Conservation (phyloP, 306 rosid species). For the Castanea mollissima region DNA sequence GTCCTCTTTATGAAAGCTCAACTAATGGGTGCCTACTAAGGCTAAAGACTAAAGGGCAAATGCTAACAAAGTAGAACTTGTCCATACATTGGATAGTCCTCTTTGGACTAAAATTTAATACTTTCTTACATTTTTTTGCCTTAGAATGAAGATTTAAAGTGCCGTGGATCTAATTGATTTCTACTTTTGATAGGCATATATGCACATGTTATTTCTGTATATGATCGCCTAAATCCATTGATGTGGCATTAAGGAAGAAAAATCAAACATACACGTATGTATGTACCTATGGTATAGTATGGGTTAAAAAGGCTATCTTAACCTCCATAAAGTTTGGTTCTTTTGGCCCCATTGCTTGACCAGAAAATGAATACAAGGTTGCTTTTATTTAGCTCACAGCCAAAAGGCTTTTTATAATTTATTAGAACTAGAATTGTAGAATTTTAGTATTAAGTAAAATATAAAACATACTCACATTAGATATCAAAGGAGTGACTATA, state of each 20-base stretch:
- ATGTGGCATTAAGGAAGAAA: neutral
- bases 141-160: slow-evolving; percentile 8
- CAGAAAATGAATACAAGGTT: too few species aligned
- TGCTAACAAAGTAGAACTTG: slow-evolving; percentile 11
- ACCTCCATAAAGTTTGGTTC: too few species aligned
- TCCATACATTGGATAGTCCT: neutral
- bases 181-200: neutral
- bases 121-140: slow-evolving; percentile 1
- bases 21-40: slow-evolving; percentile 36
- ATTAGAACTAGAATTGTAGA: too few species aligned
- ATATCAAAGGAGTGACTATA: too few species aligned
- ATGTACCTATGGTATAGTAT: too few species aligned
- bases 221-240: neutral
- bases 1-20: slow-evolving; percentile 7
- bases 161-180: slow-evolving; percentile 3
- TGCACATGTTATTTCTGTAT: neutral
- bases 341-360: too few species aligned
- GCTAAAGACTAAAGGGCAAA: slow-evolving; percentile 9
- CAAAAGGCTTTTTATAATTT: too few species aligned
- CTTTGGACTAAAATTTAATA: slow-evolving; percentile 18
- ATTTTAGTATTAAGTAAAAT: too few species aligned
- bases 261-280: too few species aligned
- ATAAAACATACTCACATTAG: too few species aligned
- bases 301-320: too few species aligned
- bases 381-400: too few species aligned